Evolutionary conservation across 2,329 filamentous ascomycete species (phyloP), one percentile per base, ranked within the genome.

Genomic region (Sporothrix curviconia): DNA sequence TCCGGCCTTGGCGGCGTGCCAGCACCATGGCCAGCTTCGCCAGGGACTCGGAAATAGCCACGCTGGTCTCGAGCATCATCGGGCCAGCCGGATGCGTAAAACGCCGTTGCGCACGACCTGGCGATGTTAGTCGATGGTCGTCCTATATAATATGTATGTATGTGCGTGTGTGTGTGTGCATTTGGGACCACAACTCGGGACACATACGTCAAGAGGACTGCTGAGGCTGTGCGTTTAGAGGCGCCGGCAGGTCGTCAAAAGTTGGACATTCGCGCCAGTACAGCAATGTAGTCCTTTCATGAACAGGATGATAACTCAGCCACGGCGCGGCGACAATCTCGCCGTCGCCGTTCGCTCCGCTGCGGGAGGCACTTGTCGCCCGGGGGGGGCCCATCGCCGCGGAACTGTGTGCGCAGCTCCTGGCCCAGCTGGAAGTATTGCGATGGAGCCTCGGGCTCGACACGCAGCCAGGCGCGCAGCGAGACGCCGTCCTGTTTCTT

Each of bases 251-350:
- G 66, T 95, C 86, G 12, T 85, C 81, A 51, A 88, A 84, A 65
- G n/a, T n/a, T 95, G 80, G 32, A 92, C 85, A 66, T 95, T 89
- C n/a, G 57, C 91, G 78, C 76, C 92, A 83, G 65, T 92, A 95
- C 44, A 81, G 76, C 62, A n/a, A 96, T 77, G 66, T 95, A 96
- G 51, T 90, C 84, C 65, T 84, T n/a, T 87, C 70, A 95, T 82
- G 67, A 96, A 95, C 2, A 83, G 80, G 51, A 87, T 77, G 68
- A 96, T n/a, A 90, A 1, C 87, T 83, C 0, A 84, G 82, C 90
- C 90, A 95, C 0, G 80, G 78, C 7, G 85, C 80, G 42, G 80
- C 84, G 61, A 81, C 78, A 1, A 84, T 85, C 53, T 78, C 75
- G 42, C 87, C 79, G 54, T 86, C 80, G 7, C 85, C 81, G 59